phyloP scores from a whole-genome alignment of 1,139 yeast genomes.

The Diutina mesorugosa region DNA sequence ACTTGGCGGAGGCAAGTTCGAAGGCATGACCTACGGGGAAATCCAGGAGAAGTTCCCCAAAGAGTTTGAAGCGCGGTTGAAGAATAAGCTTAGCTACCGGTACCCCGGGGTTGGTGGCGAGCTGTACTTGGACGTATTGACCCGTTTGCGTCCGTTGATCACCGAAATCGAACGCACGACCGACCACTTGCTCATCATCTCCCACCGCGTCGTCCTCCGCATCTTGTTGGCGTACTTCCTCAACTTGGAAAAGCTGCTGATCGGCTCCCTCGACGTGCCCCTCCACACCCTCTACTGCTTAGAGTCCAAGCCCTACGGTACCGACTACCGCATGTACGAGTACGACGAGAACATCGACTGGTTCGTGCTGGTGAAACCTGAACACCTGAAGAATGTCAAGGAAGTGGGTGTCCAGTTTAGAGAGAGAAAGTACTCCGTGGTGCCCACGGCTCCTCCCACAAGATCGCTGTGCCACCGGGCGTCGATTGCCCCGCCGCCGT shows the following conservation, averaged over 20 bases:
- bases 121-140: constrained; percentile 84
- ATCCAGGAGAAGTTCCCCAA: constrained; percentile 59
- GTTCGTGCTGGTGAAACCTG: constrained; percentile 65
- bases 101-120: constrained; percentile 99
- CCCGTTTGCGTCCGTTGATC: constrained; percentile 77
- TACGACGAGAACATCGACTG: constrained; percentile 69
- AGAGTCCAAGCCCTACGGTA: constrained; percentile 92
- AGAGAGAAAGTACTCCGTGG: constrained; percentile 57
- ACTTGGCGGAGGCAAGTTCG: constrained; percentile 83
- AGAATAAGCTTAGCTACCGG: constrained; percentile 68
- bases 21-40: constrained; percentile 78
- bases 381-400: constrained; percentile 43
- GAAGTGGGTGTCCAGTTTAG: constrained; percentile 56
- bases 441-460: constrained; percentile 50
- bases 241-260: constrained; percentile 70
- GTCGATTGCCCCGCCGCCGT: background rate
- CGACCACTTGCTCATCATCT: constrained; percentile 70
- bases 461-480: background rate
- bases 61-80: constrained; percentile 66
- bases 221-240: constrained; percentile 80
- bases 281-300: constrained; percentile 79
- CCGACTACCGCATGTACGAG: constrained; percentile 81
- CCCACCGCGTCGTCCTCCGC: constrained; percentile 86
- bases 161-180: constrained; percentile 88
- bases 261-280: constrained; percentile 88